phyloP scores from a whole-genome alignment of 441 rosid genomes.

The Bruguiera hainesii region DNA sequence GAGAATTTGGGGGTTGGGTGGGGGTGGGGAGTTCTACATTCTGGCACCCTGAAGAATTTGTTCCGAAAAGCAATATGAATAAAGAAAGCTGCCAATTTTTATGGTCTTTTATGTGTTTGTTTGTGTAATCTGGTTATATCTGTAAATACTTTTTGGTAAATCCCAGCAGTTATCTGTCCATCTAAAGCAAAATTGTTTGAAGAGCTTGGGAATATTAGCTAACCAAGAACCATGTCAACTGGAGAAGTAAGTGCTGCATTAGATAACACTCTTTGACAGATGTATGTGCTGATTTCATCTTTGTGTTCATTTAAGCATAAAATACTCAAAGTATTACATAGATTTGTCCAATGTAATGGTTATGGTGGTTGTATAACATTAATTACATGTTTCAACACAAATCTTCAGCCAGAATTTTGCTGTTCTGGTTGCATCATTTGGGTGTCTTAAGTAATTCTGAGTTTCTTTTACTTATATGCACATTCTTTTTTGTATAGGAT shows the following conservation, averaged over 20 bases:
- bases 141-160: neutral
- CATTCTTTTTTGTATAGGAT: slow-evolving; percentile 43
- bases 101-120: neutral
- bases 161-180: neutral
- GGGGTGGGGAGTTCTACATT: neutral
- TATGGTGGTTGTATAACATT: neutral
- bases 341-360: neutral
- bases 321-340: neutral
- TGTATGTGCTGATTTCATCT: neutral
- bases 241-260: neutral
- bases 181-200: neutral
- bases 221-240: neutral
- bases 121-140: neutral
- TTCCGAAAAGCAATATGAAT: neutral
- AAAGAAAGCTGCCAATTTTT: neutral
- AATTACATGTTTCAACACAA: neutral
- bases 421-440: neutral
- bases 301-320: neutral
- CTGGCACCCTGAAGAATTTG: neutral
- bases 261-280: neutral
- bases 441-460: neutral
- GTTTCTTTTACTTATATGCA: neutral
- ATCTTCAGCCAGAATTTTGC: neutral
- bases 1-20: neutral
- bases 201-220: neutral